Evolutionary conservation across 352 stramenopile species (phyloP), one percentile per base, ranked within the genome.

Genomic region (Pythium myriotylum): DNA sequence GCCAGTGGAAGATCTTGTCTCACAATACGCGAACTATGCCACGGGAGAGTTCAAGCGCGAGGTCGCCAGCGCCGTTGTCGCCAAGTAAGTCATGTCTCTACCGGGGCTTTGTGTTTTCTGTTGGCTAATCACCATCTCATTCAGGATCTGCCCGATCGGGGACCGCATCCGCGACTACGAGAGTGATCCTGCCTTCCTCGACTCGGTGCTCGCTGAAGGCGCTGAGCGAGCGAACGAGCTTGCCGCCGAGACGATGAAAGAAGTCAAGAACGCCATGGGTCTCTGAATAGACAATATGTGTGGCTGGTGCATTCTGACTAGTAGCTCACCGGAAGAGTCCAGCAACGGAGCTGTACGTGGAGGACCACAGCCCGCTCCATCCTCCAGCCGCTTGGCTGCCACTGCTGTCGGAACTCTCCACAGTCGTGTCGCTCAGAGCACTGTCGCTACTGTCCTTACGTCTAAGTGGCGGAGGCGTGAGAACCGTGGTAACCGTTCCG

Each of bases 21-120:
- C 52, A 10, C 65, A 94, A 50, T 91, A 91, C 49, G 76, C 67
- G 0, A 70, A 76, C 40, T 80, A 73, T 40, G 63, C 77, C 35
- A 90, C 96, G 62, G 94, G 94, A 4, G 67, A 89, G 49, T 99
- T 99, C 74, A 99, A 99, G 70, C 87, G 96, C 26, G 69, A 91
- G 23, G 81, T 99, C 7, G 93, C 96, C 0, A 95, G 99, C 41
- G 95, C 96, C 0, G 87, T 99, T 20, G 89, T 99, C 40, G 87
- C 86, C n/a, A 96, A 98, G 81, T 90, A 69, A n/a, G 77, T 67
- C 24, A 14, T 64, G 7, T 42, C 9, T 43, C 12, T 57, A 22
- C 41, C 43, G 54, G 20, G 29, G 10, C 5, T n/a, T n/a, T 35
- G 29, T 35, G 29, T 10, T 35, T 10, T 35, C 29, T 22, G 9